Conservation (phyloP, 164 flowering plant species). For the Protea cynaroides region DNA sequence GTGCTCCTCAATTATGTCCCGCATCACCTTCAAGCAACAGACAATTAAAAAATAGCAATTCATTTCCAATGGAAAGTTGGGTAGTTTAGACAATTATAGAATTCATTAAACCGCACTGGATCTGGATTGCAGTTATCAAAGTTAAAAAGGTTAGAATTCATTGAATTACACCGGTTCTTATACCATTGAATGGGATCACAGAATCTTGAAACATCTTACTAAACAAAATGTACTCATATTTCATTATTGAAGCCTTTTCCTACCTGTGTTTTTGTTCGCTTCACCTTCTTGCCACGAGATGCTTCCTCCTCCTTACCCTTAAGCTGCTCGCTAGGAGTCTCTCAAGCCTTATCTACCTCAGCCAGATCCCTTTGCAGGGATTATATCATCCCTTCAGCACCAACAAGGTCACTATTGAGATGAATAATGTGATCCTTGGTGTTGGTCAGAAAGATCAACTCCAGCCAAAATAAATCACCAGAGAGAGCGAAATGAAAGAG, state of each 20-base stretch:
- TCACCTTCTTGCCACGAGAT: constrained; percentile 89
- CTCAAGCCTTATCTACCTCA: too few species aligned
- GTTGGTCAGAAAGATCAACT: too few species aligned
- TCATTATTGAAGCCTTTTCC: not conserved
- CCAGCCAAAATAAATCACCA: too few species aligned
- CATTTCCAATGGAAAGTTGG: not conserved
- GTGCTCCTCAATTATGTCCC: constrained; percentile 80
- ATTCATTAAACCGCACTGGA: too few species aligned
- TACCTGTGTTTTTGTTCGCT: constrained; percentile 70
- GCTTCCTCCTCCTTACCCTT: constrained; percentile 99
- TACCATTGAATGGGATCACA: not conserved
- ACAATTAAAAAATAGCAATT: not conserved
- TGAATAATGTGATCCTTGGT: too few species aligned
- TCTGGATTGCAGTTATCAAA: too few species aligned
- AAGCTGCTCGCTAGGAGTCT: constrained; percentile 83
- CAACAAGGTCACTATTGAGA: too few species aligned
- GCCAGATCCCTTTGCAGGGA: too few species aligned
- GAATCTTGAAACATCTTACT: not conserved
- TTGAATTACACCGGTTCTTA: too few species aligned
- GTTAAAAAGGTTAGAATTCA: too few species aligned
- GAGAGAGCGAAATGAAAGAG: too few species aligned
- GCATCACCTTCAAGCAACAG: constrained; percentile 49
- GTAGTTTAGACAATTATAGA: not conserved
- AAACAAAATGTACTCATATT: not conserved
- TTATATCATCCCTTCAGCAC: too few species aligned